phyloP scores from a whole-genome alignment of 768 basidiomycete genomes.

The Royoungia palumana region DNA sequence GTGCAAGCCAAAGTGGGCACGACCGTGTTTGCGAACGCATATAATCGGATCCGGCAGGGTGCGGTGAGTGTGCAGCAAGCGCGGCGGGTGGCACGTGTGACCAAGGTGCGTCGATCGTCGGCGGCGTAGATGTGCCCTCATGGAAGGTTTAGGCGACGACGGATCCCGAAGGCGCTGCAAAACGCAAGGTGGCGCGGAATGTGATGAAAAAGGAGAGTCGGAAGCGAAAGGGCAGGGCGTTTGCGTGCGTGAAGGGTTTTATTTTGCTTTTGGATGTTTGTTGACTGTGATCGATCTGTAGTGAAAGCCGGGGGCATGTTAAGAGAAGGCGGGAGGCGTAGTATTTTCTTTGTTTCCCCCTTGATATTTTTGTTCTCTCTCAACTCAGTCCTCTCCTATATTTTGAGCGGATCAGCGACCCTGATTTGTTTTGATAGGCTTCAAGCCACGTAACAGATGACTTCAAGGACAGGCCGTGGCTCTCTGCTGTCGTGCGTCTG shows the following conservation, averaged over 20 bases:
- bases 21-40: slow-evolving; percentile 75
- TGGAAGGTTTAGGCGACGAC: slow-evolving; percentile 45
- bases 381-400: too few species aligned
- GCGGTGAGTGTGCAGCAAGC: slow-evolving; percentile 65
- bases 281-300: slow-evolving; percentile 13
- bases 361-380: too few species aligned
- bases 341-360: too few species aligned
- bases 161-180: slow-evolving; percentile 75
- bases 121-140: not conserved
- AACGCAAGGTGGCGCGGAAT: slow-evolving; percentile 69
- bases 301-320: slow-evolving; percentile 47
- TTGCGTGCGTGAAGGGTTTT: slow-evolving; percentile 48
- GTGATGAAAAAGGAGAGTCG: slow-evolving; percentile 78
- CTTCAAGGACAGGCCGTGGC: too few species aligned
- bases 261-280: not conserved
- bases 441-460: too few species aligned
- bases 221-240: slow-evolving; percentile 67
- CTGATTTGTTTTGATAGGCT: too few species aligned
- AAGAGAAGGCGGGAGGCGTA: slow-evolving; percentile 42
- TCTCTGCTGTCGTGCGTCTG: too few species aligned
- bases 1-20: slow-evolving; percentile 85
- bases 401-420: too few species aligned
- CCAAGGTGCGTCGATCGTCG: slow-evolving; percentile 38
- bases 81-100: slow-evolving; percentile 58
- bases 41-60: slow-evolving; percentile 77